Base-by-base conservation (phyloP, 1,139 yeast genomes). In the Lodderomyces parapsilosis region DNA sequence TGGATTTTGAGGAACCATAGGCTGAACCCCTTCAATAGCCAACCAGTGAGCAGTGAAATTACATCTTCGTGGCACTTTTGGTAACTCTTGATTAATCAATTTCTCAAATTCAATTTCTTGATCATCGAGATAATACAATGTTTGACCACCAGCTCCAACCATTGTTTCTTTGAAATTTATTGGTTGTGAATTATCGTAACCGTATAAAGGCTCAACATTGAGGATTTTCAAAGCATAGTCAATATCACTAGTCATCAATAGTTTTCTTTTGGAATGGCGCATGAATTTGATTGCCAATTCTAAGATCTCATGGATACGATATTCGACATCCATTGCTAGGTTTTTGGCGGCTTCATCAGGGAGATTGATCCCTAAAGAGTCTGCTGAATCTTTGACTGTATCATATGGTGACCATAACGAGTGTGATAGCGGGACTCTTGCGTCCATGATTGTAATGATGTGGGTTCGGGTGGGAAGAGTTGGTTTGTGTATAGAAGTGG, bases 11-110 rank as follows among this genome's bases (percentile, higher is more conserved):
- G 97, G 96, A 45, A 94, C 93, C 42, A 94, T 86, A 1, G 99
- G 99, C 60, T 94, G 99, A 3, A 94, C 96, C 43, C 99, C 99
- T 65, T 94, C 99, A 46, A 94, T 88, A 0, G 99, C 98, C 34
- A 94, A 74, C 99, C 99, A 94, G 63, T 94, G 99, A 2, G 98
- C 96, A 0, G 98, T 89, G 60, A 87, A 91, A 0, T 96, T 83
- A 1, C 96, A 83, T 47, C 86, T 84, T 47, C 98, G 76, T 3
- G 99, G 99, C 2, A 94, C 96, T 57, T 86, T 88, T 6, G 99
- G 99, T 49, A 94, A 71, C 33, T 96, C 97, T 60, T 87, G 95
- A 60, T 93, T 91, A 54, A 94, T 87, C 49, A 94, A 74, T 59
- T 89, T 89, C 60, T 94, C 99, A 62, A 93, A 88, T 58, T 94